phyloP scores from a whole-genome alignment of 352 stramenopile genomes.

The Globisporangium acanthophoron region DNA sequence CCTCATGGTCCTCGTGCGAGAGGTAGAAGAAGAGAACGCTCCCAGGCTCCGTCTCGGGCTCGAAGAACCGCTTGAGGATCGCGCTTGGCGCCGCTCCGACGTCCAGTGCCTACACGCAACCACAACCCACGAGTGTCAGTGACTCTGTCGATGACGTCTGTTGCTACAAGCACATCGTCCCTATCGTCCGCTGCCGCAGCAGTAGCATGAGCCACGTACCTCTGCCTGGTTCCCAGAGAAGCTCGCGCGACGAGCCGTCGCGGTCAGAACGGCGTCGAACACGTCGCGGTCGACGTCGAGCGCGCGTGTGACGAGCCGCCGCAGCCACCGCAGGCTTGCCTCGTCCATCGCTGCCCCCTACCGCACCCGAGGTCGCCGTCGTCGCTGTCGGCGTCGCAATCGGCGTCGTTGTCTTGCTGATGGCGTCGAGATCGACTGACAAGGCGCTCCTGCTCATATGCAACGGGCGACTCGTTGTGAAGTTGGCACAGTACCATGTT shows the following conservation, averaged over 20 bases:
- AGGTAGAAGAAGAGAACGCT: conserved; percentile 78
- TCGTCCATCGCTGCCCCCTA: conserved; percentile 39
- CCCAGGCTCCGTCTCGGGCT: conserved; percentile 40
- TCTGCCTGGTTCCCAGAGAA: conserved; percentile 37
- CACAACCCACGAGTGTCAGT: not conserved
- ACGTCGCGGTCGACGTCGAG: conserved; percentile 50
- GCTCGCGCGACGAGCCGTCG: conserved; percentile 20
- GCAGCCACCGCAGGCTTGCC: conserved; percentile 43
- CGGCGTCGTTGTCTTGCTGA: too few relatives aligned
- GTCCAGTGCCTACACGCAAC: conserved; percentile 13
- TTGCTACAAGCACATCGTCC: not conserved
- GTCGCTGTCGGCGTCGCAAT: too few relatives aligned
- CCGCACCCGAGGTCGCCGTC: too few relatives aligned
- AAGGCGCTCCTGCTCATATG: too few relatives aligned
- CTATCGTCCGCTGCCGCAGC: not conserved
- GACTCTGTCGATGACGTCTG: not conserved
- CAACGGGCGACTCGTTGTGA: too few relatives aligned
- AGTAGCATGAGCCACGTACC: conserved; percentile 6
- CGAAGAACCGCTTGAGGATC: conserved; percentile 55
- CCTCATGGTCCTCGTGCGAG: conserved; percentile 53
- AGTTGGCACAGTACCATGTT: too few relatives aligned
- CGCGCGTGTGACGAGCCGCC: conserved; percentile 49
- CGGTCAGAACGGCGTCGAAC: conserved; percentile 47
- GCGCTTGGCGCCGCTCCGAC: conserved; percentile 21
- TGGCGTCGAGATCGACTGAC: too few relatives aligned